Evolutionary conservation across 2,329 filamentous ascomycete genomes (phyloP).

Genomic region (Plectosphaerella plurivora): DNA sequence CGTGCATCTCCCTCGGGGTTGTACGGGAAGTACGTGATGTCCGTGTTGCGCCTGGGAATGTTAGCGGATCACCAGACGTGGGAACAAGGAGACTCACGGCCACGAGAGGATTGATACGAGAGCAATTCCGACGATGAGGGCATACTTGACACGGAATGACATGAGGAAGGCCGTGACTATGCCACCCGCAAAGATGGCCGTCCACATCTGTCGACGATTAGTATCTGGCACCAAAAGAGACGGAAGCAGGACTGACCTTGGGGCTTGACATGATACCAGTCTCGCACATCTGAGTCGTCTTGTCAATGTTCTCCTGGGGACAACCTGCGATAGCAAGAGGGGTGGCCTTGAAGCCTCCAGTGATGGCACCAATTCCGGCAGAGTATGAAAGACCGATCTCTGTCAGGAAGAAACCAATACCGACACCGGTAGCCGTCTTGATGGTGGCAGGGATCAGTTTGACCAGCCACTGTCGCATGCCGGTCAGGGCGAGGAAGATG

Average conservation of each 20-base stretch:
- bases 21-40: slow-evolving; percentile 70
- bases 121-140: slow-evolving; percentile 68
- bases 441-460: slow-evolving; percentile 60
- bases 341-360: slow-evolving; percentile 59
- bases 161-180: slow-evolving; percentile 77
- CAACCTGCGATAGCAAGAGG: slow-evolving; percentile 78
- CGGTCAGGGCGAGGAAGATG: slow-evolving; percentile 59
- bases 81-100: slow-evolving; percentile 47
- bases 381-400: slow-evolving; percentile 69
- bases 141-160: slow-evolving; percentile 71
- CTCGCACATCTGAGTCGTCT: slow-evolving; percentile 42
- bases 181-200: slow-evolving; percentile 77
- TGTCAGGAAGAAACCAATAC: slow-evolving; percentile 61
- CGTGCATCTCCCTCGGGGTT: slow-evolving; percentile 57
- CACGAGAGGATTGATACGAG: slow-evolving; percentile 71
- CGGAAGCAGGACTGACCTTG: slow-evolving; percentile 41
- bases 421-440: slow-evolving; percentile 62
- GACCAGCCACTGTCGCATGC: slow-evolving; percentile 70
- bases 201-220: slow-evolving; percentile 62
- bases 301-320: slow-evolving; percentile 46
- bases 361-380: slow-evolving; percentile 78
- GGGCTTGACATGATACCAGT: slow-evolving; percentile 71
- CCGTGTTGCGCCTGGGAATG: slow-evolving; percentile 51
- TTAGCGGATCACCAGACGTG: slow-evolving; percentile 4
- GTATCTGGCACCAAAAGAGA: not conserved